Conservation (phyloP, 2,329 filamentous ascomycete genomes). For the Hypoxylon sp. region DNA sequence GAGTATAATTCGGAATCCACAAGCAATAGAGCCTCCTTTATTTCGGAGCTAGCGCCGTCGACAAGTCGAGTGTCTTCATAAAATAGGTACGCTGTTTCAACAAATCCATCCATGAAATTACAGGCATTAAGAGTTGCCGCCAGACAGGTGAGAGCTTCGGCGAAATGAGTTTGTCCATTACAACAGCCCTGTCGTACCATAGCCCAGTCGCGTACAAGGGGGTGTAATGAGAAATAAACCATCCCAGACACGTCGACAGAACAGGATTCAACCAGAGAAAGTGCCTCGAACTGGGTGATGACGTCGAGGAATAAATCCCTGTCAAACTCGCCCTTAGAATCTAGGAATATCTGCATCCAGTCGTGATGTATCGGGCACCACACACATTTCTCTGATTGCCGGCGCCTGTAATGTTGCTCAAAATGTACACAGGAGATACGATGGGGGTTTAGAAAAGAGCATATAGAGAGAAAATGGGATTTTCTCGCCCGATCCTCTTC, state of each 20-base stretch:
- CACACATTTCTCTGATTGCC: neutral
- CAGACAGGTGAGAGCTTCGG: neutral
- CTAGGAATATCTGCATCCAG: neutral
- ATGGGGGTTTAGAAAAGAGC: neutral
- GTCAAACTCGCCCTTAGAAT: slow-evolving; percentile 5
- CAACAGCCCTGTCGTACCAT: slow-evolving; percentile 4
- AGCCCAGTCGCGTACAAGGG: slow-evolving; percentile 5
- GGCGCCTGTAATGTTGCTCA: neutral
- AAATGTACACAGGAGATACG: slow-evolving; percentile 3
- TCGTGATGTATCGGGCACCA: neutral
- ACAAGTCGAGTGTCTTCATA: neutral
- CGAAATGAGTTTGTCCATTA: neutral
- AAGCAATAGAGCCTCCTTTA: neutral
- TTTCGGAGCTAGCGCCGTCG: neutral
- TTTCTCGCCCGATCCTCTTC: neutral
- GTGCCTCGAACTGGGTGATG: neutral
- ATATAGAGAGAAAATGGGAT: neutral
- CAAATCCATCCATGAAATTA: neutral
- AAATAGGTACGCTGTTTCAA: neutral
- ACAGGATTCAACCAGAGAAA: neutral
- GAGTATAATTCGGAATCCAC: neutral
- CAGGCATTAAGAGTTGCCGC: neutral
- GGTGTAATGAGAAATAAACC: neutral
- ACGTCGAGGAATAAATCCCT: neutral
- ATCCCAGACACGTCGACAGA: neutral